Conservation (phyloP, 2,329 filamentous ascomycete genomes). For the Botrytis elliptica region DNA sequence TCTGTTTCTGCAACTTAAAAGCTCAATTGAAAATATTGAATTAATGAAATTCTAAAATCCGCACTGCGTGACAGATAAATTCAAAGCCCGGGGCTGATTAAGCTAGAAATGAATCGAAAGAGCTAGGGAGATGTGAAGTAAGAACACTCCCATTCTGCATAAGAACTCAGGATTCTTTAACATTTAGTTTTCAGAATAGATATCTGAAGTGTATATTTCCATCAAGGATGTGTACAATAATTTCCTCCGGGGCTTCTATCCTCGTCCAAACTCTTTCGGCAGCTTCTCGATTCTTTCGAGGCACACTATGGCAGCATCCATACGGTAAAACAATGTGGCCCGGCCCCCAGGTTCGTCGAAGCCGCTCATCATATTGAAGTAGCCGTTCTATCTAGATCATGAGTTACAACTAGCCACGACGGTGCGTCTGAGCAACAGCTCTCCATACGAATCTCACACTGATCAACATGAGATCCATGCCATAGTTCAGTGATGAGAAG, state of each 20-base stretch:
- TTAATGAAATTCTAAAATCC: neutral
- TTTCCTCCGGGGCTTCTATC: neutral
- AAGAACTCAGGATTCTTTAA: neutral
- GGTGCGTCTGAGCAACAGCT: neutral
- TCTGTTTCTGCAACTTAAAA: neutral
- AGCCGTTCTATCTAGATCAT: neutral
- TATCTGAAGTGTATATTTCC: neutral
- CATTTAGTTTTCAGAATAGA: fast-evolving
- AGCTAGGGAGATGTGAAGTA: neutral
- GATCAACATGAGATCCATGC: neutral
- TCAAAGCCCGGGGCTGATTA: neutral
- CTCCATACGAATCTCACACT: neutral
- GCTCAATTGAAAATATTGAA: neutral
- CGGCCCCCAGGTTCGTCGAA: neutral
- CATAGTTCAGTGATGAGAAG: neutral
- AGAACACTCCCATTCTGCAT: neutral
- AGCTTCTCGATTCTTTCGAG: neutral
- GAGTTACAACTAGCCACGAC: neutral
- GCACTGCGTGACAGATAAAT: too few relatives aligned
- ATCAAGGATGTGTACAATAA: neutral
- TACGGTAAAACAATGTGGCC: neutral
- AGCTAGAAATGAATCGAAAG: neutral
- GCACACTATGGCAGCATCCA: neutral
- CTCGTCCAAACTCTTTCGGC: neutral
- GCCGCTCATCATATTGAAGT: neutral